Evolutionary conservation across 768 basidiomycete species (phyloP).

Genomic region (Leccinum ochraceum): DNA sequence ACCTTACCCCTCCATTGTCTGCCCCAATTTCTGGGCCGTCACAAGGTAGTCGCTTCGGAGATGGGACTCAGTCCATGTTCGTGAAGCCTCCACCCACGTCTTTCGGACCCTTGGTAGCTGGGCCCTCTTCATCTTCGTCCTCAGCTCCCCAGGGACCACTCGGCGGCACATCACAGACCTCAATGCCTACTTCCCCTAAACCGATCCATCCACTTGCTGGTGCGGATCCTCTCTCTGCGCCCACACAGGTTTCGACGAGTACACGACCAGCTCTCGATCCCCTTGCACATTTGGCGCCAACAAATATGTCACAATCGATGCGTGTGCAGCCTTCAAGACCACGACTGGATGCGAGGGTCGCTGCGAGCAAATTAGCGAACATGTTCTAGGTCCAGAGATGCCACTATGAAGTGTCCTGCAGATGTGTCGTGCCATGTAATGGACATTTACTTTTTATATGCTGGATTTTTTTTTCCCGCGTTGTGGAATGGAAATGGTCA

Average conservation of each 20-base stretch:
- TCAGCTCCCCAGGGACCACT: slow-evolving; percentile 28
- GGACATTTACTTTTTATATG: slow-evolving; percentile 17
- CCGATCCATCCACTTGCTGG: slow-evolving; percentile 23
- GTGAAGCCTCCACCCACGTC: slow-evolving; percentile 49
- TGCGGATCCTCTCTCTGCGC: slow-evolving; percentile 15
- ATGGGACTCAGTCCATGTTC: slow-evolving; percentile 83
- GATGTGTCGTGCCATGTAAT: slow-evolving; percentile 8
- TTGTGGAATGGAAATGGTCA: slow-evolving; percentile 9
- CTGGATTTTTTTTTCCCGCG: slow-evolving; percentile 18
- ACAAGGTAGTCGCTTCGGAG: slow-evolving; percentile 64
- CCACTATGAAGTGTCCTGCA: neutral
- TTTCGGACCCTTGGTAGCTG: slow-evolving; percentile 34
- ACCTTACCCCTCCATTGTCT: slow-evolving; percentile 21
- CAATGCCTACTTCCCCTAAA: slow-evolving; percentile 5
- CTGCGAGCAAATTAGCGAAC: slow-evolving; percentile 88
- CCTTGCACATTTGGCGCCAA: slow-evolving; percentile 59
- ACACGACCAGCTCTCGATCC: slow-evolving; percentile 53
- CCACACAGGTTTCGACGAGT: slow-evolving; percentile 11
- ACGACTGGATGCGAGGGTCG: slow-evolving; percentile 80
- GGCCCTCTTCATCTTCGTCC: slow-evolving; percentile 39
- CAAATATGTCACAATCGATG: slow-evolving; percentile 71
- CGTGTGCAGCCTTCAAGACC: slow-evolving; percentile 70
- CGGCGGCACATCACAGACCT: slow-evolving; percentile 9
- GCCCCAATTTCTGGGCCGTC: slow-evolving; percentile 47
- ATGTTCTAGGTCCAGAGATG: slow-evolving; percentile 58